These are phyloP conservation scores for Aspergillus glaucus DNA, from an alignment of 2,329 filamentous ascomycete species.

Conservation along the genomic window DNA sequence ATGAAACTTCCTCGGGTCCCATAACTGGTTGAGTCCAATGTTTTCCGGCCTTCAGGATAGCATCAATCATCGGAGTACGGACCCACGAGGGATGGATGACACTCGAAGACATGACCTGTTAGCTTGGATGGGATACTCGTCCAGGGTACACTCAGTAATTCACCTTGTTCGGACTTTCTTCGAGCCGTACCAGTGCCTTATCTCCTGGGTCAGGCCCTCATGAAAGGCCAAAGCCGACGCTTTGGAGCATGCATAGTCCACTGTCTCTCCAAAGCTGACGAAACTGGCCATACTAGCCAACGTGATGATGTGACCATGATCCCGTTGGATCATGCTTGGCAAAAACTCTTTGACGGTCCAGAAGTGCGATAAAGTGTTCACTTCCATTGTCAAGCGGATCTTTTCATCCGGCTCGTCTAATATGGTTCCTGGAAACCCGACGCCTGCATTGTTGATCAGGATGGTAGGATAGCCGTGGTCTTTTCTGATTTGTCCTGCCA, in stretches of 20 bases:
- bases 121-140: background rate
- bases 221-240: conserved; percentile 45
- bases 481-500: conserved; percentile 25
- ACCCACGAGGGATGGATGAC: conserved; percentile 16
- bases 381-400: conserved; percentile 41
- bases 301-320: conserved; percentile 50
- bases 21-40: conserved; percentile 14
- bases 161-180: conserved; percentile 23
- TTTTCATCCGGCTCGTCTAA: conserved; percentile 34
- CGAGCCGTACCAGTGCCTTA: conserved; percentile 23
- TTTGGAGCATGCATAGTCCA: conserved; percentile 46
- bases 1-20: conserved; percentile 27
- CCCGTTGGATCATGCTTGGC: conserved; percentile 40
- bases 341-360: conserved; percentile 43
- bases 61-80: conserved; percentile 37
- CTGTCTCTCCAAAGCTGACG: conserved; percentile 38
- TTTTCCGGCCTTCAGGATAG: conserved; percentile 10
- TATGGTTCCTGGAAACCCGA: conserved; percentile 38
- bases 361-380: conserved; percentile 45
- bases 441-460: conserved; percentile 42
- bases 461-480: conserved; percentile 34
- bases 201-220: conserved; percentile 34
- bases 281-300: conserved; percentile 47
- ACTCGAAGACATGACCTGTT: conserved; percentile 4
- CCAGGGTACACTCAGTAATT: conserved; percentile 1